Conservation (phyloP, 2,329 filamentous ascomycete species). For the Apiospora aurea region DNA sequence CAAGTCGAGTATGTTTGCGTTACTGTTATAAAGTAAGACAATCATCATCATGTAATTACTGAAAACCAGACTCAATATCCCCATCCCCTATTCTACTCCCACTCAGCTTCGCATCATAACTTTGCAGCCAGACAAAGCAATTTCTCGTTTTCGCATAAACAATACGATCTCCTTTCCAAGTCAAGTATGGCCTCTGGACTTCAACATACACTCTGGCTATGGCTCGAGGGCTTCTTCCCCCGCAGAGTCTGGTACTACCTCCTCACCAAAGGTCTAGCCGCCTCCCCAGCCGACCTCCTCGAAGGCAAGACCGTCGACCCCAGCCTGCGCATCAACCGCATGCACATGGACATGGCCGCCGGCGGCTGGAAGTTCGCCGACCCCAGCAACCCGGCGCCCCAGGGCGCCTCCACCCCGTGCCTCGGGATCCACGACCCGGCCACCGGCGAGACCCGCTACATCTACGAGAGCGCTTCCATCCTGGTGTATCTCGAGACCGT, state of each 20-base stretch:
- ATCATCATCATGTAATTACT: not conserved
- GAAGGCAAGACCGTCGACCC: not conserved
- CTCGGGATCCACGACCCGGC: conserved; percentile 2
- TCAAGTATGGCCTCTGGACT: not conserved
- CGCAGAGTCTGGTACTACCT: conserved; percentile 12
- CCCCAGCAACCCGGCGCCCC: not conserved
- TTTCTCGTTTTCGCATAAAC: not conserved
- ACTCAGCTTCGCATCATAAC: not conserved
- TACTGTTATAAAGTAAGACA: not conserved
- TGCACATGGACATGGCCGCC: not conserved
- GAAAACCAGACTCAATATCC: not conserved
- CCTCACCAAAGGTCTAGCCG: not conserved
- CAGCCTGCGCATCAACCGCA: conserved; percentile 14
- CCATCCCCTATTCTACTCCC: not conserved
- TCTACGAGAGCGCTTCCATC: conserved; percentile 21
- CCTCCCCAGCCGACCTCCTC: conserved; percentile 14
- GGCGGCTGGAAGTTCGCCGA: conserved; percentile 15
- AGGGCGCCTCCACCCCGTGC: not conserved
- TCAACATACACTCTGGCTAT: conserved; percentile 17
- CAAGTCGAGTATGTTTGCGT: not conserved
- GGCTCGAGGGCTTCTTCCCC: conserved; percentile 12
- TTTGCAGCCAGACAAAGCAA: not conserved
- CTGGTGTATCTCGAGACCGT: not conserved
- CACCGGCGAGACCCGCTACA: not conserved
- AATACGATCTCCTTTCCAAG: not conserved